Base-by-base conservation (phyloP, 768 basidiomycete genomes). In the button mushroom (Agaricus bisporus) region DNA sequence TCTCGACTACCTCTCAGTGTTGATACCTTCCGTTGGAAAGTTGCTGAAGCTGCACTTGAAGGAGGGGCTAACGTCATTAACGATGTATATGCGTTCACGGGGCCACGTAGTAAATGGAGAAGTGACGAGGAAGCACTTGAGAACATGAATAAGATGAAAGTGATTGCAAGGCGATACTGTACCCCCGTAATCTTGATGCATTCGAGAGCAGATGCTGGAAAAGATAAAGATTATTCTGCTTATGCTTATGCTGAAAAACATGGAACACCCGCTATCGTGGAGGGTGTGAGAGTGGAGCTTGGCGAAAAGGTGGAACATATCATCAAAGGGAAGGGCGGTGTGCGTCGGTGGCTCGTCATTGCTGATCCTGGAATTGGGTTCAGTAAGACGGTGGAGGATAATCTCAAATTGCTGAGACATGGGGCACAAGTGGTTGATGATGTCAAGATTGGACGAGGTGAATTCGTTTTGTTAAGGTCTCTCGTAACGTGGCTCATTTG, bases 151-250 rank as follows among this genome's bases (percentile, higher is more conserved):
- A 68, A 74, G 49, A 89, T 95, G 89, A 82, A 86, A 49, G 55
- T 63, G n/a, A 65, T 84, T 22, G 84, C 86, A 26, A 76, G 83
- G 35, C 71, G 78, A 28, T 70, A 83, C 41, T 79, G 78, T 5
- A 87, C 88, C 0, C 95, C 94, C 0, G 85, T 94, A 46, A 72
- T 98, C 9, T 68, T 98, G 54, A 98, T 98, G 95, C 95, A 99
- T 67, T 93, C 91, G 0, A 76, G 94, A 3, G 94, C 91, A 0
- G 88, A 90, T 52, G 89, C 91, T 0, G 82, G 85, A 14, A 60
- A 73, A 57, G 79, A 93, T 73, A 90, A 90, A 70, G 76, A 84
- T 57, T 85, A 85, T 60, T 61, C 59, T 14, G 59, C 49, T 51
- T 80, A 85, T 63, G 57, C 41, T 0, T 78, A 78, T 58, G 71